Base-by-base conservation (phyloP, 208 protist species). In the Trypanosoma grayi region DNA sequence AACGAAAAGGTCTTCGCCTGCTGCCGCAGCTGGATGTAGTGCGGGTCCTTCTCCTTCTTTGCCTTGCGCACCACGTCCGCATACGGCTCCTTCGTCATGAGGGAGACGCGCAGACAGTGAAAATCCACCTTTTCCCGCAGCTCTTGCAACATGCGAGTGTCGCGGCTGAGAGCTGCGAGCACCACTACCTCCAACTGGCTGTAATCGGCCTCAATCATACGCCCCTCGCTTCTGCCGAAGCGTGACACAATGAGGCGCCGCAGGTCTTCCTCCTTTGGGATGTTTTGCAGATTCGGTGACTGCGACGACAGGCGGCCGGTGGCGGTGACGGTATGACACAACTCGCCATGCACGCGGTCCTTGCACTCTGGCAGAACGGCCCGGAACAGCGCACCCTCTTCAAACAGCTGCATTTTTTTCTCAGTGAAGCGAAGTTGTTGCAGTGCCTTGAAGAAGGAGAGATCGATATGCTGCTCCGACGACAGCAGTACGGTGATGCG, bases 1-100 rank as follows among this genome's bases (percentile, higher is more conserved):
- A 96, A 96, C 16, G 90, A 94, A 47, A 96, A 96, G 0, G 88
- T 83, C 71, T 96, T 96, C 13, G 90, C 90, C 73, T 93, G 87
- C 77, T 96, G 85, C 3, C 90, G 90, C 31, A 96, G 78, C 76
- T 92, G 83, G 48, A 92, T 83, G 80, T 94, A 94, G 44, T 79
- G 66, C 25, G 80, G 83, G 67, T 94, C 85, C 68, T 90, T 94
- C 48, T 79, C 58, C 54, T 81, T 62, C 59, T 93, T 94, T 11
- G 74, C 75, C 72, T 94, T 96, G 31, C 75, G 82, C 62, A 94
- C 70, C 22, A 96, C 75, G 37, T 94, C 81, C 73, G 79, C 85
- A 66, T 96, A 96, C 7, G 90, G 87, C 70, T 93, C 85, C 66
- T 93, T 93, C 30, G 79, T 92, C 83, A 96, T 93, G 31, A 96